phyloP scores from a whole-genome alignment of 495 filamentous ascomycete genomes.

The Haplographium delicatum region DNA sequence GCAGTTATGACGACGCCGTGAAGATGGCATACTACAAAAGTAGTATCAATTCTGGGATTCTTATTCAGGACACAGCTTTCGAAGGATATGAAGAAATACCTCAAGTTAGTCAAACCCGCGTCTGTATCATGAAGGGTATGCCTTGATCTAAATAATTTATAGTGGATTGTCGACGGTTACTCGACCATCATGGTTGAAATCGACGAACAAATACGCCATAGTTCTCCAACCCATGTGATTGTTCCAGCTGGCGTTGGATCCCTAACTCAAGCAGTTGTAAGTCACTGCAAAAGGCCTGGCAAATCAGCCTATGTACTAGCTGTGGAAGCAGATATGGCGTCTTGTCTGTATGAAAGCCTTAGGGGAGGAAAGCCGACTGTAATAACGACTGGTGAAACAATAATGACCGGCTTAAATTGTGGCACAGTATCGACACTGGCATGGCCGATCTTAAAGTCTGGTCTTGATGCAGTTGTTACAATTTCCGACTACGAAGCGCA shows the following conservation, averaged over 20 bases:
- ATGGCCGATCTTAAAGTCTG: conserved; percentile 46
- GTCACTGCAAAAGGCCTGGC: conserved; percentile 41
- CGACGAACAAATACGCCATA: conserved; percentile 45
- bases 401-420: conserved; percentile 59
- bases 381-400: conserved; percentile 44
- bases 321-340: conserved; percentile 54
- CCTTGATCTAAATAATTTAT: no score
- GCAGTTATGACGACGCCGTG: conserved; percentile 57
- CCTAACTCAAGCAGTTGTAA: conserved; percentile 47
- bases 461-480: conserved; percentile 47
- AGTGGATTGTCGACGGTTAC: conserved; percentile 72
- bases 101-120: no score
- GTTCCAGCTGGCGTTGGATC: conserved; percentile 55
- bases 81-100: conserved; percentile 57
- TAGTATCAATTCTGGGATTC: conserved; percentile 29
- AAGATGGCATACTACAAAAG: conserved; percentile 28
- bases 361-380: conserved; percentile 33
- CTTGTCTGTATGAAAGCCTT: conserved; percentile 47
- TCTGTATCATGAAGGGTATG: no score
- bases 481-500: conserved; percentile 49
- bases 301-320: conserved; percentile 36
- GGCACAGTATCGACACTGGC: conserved; percentile 53
- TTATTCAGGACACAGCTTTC: conserved; percentile 62
- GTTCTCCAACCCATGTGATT: not conserved
- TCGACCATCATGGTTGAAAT: conserved; percentile 61